A percentile compares a stretch with the other conserved stretches of the same genome.
Conservation (phyloP, 2,329 filamentous ascomycete genomes). For the Trichoderma brevicompactum region DNA sequence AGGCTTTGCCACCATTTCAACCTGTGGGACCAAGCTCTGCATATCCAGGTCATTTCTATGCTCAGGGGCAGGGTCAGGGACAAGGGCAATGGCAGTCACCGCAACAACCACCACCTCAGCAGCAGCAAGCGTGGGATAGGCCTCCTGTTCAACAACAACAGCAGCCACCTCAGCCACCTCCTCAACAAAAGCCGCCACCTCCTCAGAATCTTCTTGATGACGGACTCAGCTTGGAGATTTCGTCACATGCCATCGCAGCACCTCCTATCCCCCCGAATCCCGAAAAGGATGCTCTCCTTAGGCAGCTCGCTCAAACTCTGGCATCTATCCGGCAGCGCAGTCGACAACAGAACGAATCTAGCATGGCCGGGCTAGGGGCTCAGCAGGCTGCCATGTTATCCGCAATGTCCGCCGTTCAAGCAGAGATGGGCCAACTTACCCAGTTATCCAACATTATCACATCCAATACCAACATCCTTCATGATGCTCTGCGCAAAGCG, state of each 20-base stretch:
- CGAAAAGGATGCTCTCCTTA: constrained; percentile 86
- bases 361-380: constrained; percentile 74
- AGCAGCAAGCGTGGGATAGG: constrained; percentile 36
- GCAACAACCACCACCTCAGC: constrained; percentile 14
- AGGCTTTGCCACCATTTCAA: constrained; percentile 8
- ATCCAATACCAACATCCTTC: constrained; percentile 78
- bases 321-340: constrained; percentile 70
- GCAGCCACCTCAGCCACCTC: constrained; percentile 22
- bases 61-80: constrained; percentile 36
- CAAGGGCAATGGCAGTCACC: constrained; percentile 36
- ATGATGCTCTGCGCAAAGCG: constrained; percentile 75
- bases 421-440: constrained; percentile 72
- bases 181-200: constrained; percentile 29
- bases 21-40: not conserved
- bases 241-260: constrained; percentile 60
- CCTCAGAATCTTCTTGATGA: constrained; percentile 61
- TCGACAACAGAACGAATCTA: constrained; percentile 72
- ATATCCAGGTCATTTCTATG: constrained; percentile 32
- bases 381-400: constrained; percentile 78
- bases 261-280: constrained; percentile 95
- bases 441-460: constrained; percentile 72
- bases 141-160: constrained; percentile 24
- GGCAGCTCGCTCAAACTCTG: constrained; percentile 73
- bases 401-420: constrained; percentile 70
- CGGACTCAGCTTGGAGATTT: constrained; percentile 56